Evolutionary conservation across 805 yeast genomes (phyloP), one percentile per base, ranked within the genome.

Genomic region (Sugiyamaella marilandica): DNA sequence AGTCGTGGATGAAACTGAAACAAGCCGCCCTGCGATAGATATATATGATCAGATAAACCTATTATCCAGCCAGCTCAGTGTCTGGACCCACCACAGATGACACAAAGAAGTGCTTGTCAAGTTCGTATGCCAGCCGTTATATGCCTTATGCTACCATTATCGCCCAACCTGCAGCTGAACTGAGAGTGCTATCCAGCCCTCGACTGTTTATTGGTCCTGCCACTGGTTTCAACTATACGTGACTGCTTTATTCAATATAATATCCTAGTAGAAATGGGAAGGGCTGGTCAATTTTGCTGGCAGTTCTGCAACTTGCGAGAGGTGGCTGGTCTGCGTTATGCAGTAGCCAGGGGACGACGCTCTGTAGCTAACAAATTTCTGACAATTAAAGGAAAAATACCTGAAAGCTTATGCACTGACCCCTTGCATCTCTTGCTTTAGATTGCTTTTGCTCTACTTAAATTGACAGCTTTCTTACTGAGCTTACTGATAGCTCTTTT

Each of bases 231-330:
- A 39, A 39, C 14, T 39, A 21, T 16, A 39, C 19, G 43, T 39
- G 43, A 39, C 43, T 39, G 43, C 43, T 39, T 39, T 7, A 21
- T 16, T 14, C 13, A 14, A 14, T 39, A 16, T n/a, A 39, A 16
- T 39, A 16, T 39, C 13, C 14, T 21, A 19, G 16, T 39, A 21
- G 5, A n/a, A 39, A 39, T 39, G 43, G 43, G 43, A 19, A 39
- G 43, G 43, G 43, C 43, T 39, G 43, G 43, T 39, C 21, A 34
- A n/a, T 34, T 16, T 5, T 39, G 43, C 43, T 39, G 21, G 21
- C 5, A 4, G 21, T 39, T 16, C 24, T 14, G 19, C 43, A 24
- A 24, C 24, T 21, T 16, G 13, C 13, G 13, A 39, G 13, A 21
- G 43, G 37, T 39, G 43, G 43, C 43, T 39, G 43, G 43, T 21